Evolutionary conservation across 129 eudicot genomes (phyloP), one percentile per base, ranked within the genome.

Genomic region (Oenanthe sinensis): DNA sequence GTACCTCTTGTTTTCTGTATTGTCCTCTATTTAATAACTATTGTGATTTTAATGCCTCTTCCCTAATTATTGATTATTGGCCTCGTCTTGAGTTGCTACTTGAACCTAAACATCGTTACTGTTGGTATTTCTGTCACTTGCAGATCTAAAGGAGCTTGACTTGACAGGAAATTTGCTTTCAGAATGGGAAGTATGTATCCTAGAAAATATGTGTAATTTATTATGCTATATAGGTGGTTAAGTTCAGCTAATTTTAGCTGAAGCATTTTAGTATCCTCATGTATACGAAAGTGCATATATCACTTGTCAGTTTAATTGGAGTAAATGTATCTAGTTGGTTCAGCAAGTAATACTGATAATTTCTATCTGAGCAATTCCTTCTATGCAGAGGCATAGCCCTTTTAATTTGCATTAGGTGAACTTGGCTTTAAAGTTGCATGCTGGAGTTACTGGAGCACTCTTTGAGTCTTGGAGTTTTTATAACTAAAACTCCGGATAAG

Each of bases 121-220:
- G 33, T 74, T 74, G 60, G 43, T 74, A 22, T 45, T 74, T 28
- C 74, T 44, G 54, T 74, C 47, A 77, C 42, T 79, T 84, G 91
- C 98, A 95, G 98, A 87, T 75, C 77, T 95, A 36, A 91, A 90
- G 91, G 97, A 91, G 93, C 98, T 95, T 17, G 98, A 95, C 83
- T 87, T 95, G 90, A 88, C 96, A 79, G 98, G 98, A 85, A 95
- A 91, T 79, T 83, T 95, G 82, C 91, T 95, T 67, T 84, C 87
- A 16, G 83, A 87, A n/a, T 95, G 98, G 98, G 84, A 90, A 78
- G 98, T 91, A 85, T 72, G 91, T 68, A 43, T 71, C 26, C 52
- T 20, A 67, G 2, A 74, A 13, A 43, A 72, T 5, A 3, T 42
- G 1, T n/a, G 40, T 70, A 46, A 37, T 70, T 74, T 20, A 40